These are phyloP conservation scores for Trichoderma erinaceum DNA, from an alignment of 495 filamentous ascomycete genomes.

Conservation along the genomic window DNA sequence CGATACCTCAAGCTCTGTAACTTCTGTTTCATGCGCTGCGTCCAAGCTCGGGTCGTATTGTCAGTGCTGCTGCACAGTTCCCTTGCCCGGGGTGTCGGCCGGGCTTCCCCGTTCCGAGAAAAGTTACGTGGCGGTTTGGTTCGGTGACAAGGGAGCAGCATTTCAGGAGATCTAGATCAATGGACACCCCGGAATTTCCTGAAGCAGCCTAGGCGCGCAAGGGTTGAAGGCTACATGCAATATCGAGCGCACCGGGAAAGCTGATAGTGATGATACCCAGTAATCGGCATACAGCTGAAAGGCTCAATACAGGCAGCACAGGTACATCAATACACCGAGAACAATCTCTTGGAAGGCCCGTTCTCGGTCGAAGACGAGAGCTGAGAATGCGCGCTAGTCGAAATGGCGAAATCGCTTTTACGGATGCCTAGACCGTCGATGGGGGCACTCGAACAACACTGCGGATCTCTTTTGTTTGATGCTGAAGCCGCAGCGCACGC, in stretches of 20 bases:
- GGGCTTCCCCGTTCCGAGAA: slow-evolving; percentile 11
- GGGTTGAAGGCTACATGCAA: neutral
- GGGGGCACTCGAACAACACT: neutral
- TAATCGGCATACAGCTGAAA: neutral
- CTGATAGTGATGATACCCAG: neutral
- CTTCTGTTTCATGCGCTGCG: slow-evolving; percentile 5
- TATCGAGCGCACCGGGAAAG: neutral
- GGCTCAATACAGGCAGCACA: neutral
- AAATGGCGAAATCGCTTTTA: neutral
- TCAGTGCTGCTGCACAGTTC: neutral
- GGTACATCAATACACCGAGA: neutral
- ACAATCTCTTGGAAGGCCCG: too few species aligned
- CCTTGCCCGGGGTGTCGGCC: slow-evolving; percentile 10
- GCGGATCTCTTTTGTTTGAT: neutral
- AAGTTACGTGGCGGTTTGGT: slow-evolving; percentile 10
- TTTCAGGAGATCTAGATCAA: slow-evolving; percentile 11
- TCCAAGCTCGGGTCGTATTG: slow-evolving; percentile 1
- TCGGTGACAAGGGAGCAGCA: slow-evolving; percentile 11
- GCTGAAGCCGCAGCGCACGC: slow-evolving; percentile 3
- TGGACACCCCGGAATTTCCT: slow-evolving; percentile 7
- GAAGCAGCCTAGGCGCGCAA: slow-evolving; percentile 6
- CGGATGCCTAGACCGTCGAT: neutral
- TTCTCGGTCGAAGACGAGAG: neutral
- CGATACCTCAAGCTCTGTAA: slow-evolving; percentile 2
- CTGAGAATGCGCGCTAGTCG: neutral